Conservation (phyloP, 805 yeast genomes). For the Ogataea pini region DNA sequence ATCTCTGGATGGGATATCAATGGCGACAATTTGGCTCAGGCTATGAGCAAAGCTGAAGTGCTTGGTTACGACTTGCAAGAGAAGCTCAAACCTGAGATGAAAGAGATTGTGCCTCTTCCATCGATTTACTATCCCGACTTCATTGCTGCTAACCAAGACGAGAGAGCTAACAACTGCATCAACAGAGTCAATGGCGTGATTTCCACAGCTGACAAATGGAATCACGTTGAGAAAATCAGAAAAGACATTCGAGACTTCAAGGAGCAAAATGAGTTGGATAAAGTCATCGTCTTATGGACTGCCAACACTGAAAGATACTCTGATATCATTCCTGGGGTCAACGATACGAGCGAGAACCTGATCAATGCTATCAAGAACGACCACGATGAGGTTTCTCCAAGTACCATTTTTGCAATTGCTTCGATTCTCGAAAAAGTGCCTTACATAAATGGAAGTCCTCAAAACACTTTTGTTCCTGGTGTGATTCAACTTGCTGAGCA, state of each 20-base stretch:
- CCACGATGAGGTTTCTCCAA: constrained; percentile 85
- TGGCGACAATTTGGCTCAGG: constrained; percentile 65
- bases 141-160: constrained; percentile 92
- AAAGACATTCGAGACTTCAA: constrained; percentile 81
- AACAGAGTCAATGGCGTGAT: constrained; percentile 56
- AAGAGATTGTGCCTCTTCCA: constrained; percentile 66
- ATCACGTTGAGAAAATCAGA: constrained; percentile 84
- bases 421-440: constrained; percentile 85
- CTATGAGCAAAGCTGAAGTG: constrained; percentile 84
- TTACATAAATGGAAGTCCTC: constrained; percentile 95
- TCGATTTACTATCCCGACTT: constrained; percentile 95
- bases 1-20: constrained; percentile 96
- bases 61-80: constrained; percentile 82
- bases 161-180: constrained; percentile 85
- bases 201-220: constrained; percentile 72
- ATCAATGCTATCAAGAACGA: constrained; percentile 70
- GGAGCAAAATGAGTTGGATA: constrained; percentile 68
- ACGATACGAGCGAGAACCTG: constrained; percentile 84
- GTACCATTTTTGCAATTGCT: constrained; percentile 93
- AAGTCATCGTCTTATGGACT: constrained; percentile 91
- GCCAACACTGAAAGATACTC: constrained; percentile 96
- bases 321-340: constrained; percentile 73
- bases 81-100: constrained; percentile 65
- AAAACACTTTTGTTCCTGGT: constrained; percentile 96
- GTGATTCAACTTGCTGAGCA: constrained; percentile 85